Conservation (phyloP, 2,329 filamentous ascomycete genomes). For the Penicillium sp. region DNA sequence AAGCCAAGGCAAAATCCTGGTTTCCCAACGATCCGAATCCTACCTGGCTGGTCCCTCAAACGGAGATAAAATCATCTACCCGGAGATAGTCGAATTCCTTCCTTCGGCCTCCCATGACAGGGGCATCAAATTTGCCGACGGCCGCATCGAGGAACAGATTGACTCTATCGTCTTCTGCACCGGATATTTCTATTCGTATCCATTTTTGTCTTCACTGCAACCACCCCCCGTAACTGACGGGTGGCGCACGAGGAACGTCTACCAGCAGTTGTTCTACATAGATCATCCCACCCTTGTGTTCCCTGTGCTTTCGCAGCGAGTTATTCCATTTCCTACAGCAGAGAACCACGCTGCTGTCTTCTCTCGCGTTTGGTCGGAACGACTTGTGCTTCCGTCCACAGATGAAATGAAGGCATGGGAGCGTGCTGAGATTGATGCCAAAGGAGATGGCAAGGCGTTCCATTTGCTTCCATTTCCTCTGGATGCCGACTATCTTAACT, state of each 20-base stretch:
- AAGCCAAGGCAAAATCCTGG: constrained; percentile 59
- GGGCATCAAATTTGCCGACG: constrained; percentile 64
- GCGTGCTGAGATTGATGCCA: constrained; percentile 36
- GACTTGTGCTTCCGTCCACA: constrained; percentile 60
- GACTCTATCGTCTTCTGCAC: constrained; percentile 84
- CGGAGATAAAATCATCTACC: constrained; percentile 55
- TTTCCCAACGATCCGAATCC: constrained; percentile 57
- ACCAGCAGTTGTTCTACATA: constrained; percentile 74
- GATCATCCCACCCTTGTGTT: constrained; percentile 75
- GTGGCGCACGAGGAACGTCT: constrained; percentile 65
- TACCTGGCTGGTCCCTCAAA: constrained; percentile 40
- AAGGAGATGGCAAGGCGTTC: constrained; percentile 50
- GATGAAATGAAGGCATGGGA: constrained; percentile 70
- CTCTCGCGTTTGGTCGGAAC: constrained; percentile 71
- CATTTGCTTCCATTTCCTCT: constrained; percentile 52
- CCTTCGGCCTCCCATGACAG: constrained; percentile 51
- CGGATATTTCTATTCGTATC: constrained; percentile 80
- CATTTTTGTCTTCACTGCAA: constrained; percentile 57
- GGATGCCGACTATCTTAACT: constrained; percentile 47
- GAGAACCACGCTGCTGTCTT: constrained; percentile 77
- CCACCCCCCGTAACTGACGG: constrained; percentile 65
- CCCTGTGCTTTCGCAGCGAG: constrained; percentile 68
- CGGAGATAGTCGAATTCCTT: constrained; percentile 53
- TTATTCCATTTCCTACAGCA: constrained; percentile 81
- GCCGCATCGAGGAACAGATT: constrained; percentile 60